Evolutionary conservation across 768 basidiomycete genomes (phyloP).

Genomic region (Suillus discolor): DNA sequence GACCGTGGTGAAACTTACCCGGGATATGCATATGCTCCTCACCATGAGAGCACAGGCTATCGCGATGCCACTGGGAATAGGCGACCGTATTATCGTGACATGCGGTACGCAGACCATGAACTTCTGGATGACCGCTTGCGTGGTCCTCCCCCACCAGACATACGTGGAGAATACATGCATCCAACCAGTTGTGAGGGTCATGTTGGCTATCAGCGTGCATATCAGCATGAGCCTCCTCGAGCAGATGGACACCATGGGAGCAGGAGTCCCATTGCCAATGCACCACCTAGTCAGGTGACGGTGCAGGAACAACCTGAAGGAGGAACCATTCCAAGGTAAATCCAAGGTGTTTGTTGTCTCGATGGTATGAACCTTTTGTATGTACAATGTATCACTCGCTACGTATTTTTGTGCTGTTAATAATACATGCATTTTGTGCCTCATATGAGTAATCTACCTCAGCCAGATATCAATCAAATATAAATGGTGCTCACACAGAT

Average conservation of each 20-base stretch:
- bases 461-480: too few species aligned
- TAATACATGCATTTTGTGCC: too few species aligned
- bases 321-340: background rate
- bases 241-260: background rate
- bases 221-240: background rate
- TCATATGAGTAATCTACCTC: too few species aligned
- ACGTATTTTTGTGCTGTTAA: too few species aligned
- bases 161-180: background rate
- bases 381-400: too few species aligned
- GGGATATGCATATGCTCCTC: too few species aligned
- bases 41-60: background rate
- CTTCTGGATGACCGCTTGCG: background rate
- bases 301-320: background rate
- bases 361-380: too few species aligned
- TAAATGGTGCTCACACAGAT: too few species aligned
- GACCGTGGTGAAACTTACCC: background rate
- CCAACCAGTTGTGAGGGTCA: background rate
- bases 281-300: background rate
- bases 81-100: background rate
- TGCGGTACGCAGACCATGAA: background rate
- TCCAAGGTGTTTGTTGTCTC: background rate
- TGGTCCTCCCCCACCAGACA: background rate
- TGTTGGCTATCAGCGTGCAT: background rate
- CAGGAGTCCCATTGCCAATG: background rate
- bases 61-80: background rate